Percentiles rank a stretch among this genome's conserved stretches.
These are phyloP conservation scores for Peronospora destructor DNA, from an alignment of 352 stramenopile species.

Conservation along the genomic window DNA sequence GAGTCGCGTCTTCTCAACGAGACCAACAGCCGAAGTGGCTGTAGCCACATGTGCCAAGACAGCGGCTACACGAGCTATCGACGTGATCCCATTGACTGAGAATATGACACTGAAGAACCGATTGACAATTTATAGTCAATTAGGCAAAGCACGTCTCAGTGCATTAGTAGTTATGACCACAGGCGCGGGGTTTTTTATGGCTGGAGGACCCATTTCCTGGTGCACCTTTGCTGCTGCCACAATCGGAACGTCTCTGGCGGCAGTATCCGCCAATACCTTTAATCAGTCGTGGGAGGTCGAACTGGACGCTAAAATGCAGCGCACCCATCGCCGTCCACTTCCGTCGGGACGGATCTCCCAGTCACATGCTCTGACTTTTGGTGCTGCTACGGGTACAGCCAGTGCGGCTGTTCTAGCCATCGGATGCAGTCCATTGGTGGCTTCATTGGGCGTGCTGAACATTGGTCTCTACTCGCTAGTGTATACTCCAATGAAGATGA, in stretches of 20 bases:
- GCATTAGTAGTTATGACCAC: conserved; percentile 96
- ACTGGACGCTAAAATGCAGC: conserved; percentile 94
- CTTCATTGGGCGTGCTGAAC: conserved; percentile 93
- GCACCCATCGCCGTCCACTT: conserved; percentile 91
- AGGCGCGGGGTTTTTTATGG: conserved; percentile 93
- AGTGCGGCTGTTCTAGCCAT: conserved; percentile 87
- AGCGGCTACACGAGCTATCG: conserved; percentile 17
- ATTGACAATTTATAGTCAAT: conserved; percentile 77
- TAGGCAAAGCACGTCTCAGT: conserved; percentile 92
- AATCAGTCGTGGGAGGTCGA: conserved; percentile 97
- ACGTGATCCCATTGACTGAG: conserved; percentile 13
- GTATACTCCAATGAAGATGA: conserved; percentile 99
- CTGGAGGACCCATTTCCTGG: conserved; percentile 89
- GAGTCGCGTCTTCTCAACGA: conserved; percentile 58
- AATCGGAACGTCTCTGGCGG: conserved; percentile 92
- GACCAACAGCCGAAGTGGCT: conserved; percentile 38
- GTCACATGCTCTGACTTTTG: conserved; percentile 78
- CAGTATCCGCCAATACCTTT: conserved; percentile 92
- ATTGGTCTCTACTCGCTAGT: conserved; percentile 96
- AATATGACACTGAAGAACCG: conserved; percentile 56
- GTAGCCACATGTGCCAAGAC: conserved; percentile 29
- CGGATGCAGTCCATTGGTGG: conserved; percentile 93
- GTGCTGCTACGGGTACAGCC: conserved; percentile 72
- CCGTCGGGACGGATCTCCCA: conserved; percentile 81
- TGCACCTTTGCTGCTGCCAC: conserved; percentile 84